Evolutionary conservation across 2,329 filamentous ascomycete species (phyloP).

Genomic region (Calonectria hongkongensis): DNA sequence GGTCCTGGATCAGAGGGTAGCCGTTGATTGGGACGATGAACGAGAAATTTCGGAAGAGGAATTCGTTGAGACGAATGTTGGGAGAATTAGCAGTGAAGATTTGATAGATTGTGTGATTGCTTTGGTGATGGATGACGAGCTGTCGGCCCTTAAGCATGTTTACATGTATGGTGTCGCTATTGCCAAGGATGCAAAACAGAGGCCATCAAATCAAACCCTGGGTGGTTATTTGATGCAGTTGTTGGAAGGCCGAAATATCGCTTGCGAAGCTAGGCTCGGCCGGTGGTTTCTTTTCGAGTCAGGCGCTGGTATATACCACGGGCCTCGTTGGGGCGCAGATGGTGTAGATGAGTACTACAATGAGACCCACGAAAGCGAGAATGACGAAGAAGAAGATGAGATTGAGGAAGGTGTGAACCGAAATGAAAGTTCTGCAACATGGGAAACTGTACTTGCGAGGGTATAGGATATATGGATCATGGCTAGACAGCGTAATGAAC

Average conservation of each 20-base stretch:
- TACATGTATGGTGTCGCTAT: constrained; percentile 40
- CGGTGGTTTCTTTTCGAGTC: constrained; percentile 42
- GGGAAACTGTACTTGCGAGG: background rate
- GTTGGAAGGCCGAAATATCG: background rate
- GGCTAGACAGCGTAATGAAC: too few species aligned
- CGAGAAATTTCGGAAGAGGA: background rate
- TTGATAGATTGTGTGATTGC: background rate
- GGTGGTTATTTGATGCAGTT: constrained; percentile 1
- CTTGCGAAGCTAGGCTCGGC: constrained; percentile 41
- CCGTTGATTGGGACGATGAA: background rate
- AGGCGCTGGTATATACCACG: background rate
- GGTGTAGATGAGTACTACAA: too few species aligned
- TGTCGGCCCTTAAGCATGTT: background rate
- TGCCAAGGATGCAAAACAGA: rapidly evolving
- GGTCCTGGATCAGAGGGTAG: constrained; percentile 8
- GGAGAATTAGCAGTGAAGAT: background rate
- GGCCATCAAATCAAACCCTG: background rate
- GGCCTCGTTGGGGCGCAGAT: constrained; percentile 1
- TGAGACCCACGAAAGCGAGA: background rate
- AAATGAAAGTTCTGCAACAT: too few species aligned
- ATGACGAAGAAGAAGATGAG: background rate
- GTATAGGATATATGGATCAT: background rate
- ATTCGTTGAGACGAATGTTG: background rate
- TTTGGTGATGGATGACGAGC: background rate
- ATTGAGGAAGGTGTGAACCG: too few species aligned